Evolutionary conservation across 2,329 filamentous ascomycete genomes (phyloP), one percentile per base, ranked within the genome.

Genomic region (Aspergillus transmontanensis): DNA sequence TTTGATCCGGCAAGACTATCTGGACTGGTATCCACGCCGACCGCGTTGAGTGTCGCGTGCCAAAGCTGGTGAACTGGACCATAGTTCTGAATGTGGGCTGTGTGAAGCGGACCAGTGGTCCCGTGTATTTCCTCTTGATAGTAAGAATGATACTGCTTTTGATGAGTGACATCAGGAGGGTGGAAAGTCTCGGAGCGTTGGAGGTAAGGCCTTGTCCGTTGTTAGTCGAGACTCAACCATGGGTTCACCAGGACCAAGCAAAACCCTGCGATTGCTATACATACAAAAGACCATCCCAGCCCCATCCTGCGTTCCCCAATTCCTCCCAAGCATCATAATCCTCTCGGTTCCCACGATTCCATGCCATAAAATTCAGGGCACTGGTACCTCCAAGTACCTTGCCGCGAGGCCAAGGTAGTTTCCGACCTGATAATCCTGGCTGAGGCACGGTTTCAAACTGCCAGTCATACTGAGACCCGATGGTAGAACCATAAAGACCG

Each of bases 131-230:
- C 58, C 4, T 58, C 43, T 51, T 64, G 50, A 23, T 64, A 67
- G 58, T 65, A 32, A 1, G 72, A 73, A 46, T 69, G 65, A 64
- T 73, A 66, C 55, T 65, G 41, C 14, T 68, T 59, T 56, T 74
- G 73, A 32, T 75, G 72, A 3, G 68, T 61, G 6, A 59, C 34
- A 45, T 64, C 70, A 23, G 75, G 72, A 46, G 69, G 66, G 21
- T 73, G 66, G 30, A 78, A 85, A 0, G 76, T 79, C 68, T 86
- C 84, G 3, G 79, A 80, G 62, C 78, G 83, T 61, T 82, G 83
- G 71, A 85, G 85, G 67, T 79, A 85, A 0, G 82, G 83, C 30
- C 82, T 41, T 21, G 21, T 12, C 16, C 64, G 6, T 12, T 11
- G 4, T 46, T 3, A 41, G 16, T n/a, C 19, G 1, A 14, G 6